Evolutionary conservation across 345 rosid species (phyloP), one percentile per base, ranked within the genome.

Genomic region (Sonneratia alba): DNA sequence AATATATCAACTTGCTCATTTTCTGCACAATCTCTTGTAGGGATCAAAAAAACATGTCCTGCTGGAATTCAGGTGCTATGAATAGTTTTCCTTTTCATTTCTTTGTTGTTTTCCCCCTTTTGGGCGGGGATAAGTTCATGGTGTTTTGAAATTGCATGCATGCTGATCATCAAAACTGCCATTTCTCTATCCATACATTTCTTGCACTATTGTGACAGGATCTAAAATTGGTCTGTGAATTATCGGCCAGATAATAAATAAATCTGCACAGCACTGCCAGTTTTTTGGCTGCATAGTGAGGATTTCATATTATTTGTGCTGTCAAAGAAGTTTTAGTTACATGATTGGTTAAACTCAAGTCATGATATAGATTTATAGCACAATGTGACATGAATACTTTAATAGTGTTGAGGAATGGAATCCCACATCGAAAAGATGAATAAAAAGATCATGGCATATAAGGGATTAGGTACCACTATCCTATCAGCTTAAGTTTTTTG

Each of bases 51-150:
- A 37, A 88, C 80, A 71, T 76, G 38, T 55, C 74, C 42, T 83
- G 67, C 84, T 36, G 82, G 77, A 72, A 75, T 76, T 75, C 91
- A 85, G 91, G 92, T 87, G 76, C 66, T 62, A 12, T 45, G 4
- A 78, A 12, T 48, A 64, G 24, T 72, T 16, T 22, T 11, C 36
- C 38, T 55, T 70, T 70, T 22, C 22, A 12, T 49, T 57, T n/a
- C 3, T 21, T 18, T 70, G 27, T 21, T n/a, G 36, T 38, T 57
- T 22, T n/a, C 21, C 36, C 16, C 53, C 34, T n/a, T 65, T 36
- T 34, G 7, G 45, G 57, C 12, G 18, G 10, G 24, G 24, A 13
- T 32, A 53, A 70, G 70, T 22, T 12, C 16, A 9, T 62, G 3
- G 32, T 27, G 9, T 27, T 15, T 62, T 0, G 18, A 62, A 61